A percentile compares a stretch with the other conserved stretches of the same genome.
Evolutionary conservation across 768 basidiomycete species (phyloP).

Genomic region (Pleurotus platypus): DNA sequence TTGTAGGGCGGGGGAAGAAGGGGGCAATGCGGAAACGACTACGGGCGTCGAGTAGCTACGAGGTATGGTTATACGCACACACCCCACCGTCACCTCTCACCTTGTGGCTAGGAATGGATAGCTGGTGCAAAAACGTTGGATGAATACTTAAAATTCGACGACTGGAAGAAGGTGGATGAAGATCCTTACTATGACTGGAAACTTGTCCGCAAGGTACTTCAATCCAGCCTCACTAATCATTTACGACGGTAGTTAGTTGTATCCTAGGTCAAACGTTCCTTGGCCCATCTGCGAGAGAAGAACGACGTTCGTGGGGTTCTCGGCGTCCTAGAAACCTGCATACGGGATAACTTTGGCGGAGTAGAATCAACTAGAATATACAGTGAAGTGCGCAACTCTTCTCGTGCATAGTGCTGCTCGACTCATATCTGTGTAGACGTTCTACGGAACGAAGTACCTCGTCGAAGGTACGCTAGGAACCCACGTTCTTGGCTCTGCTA

Average conservation of each 20-base stretch:
- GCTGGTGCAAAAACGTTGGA: conserved; percentile 75
- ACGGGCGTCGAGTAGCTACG: conserved; percentile 70
- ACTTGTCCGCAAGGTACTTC: conserved; percentile 66
- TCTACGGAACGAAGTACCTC: conserved; percentile 84
- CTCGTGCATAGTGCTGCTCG: conserved; percentile 7
- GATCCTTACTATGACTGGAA: conserved; percentile 92
- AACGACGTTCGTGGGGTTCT: conserved; percentile 84
- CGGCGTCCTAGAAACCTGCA: conserved; percentile 87
- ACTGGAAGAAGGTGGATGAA: conserved; percentile 88
- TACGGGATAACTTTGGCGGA: conserved; percentile 91
- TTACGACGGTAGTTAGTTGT: not conserved
- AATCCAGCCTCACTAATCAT: not conserved
- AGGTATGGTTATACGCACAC: conserved; percentile 35
- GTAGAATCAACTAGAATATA: conserved; percentile 82
- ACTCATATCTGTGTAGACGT: conserved; percentile 55
- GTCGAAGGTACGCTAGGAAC: conserved; percentile 65
- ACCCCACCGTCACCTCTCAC: not conserved
- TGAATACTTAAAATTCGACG: conserved; percentile 76
- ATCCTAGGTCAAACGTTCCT: conserved; percentile 66
- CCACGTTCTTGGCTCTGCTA: not conserved
- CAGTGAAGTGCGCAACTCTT: conserved; percentile 70
- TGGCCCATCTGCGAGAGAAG: conserved; percentile 65
- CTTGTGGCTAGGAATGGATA: conserved; percentile 73
- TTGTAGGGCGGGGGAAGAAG: conserved; percentile 79
- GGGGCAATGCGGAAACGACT: conserved; percentile 73